Percentiles rank a stretch among this genome's conserved stretches.
Conservation (phyloP, 306 rosid genomes). For the Gastrolobium bilobum region DNA sequence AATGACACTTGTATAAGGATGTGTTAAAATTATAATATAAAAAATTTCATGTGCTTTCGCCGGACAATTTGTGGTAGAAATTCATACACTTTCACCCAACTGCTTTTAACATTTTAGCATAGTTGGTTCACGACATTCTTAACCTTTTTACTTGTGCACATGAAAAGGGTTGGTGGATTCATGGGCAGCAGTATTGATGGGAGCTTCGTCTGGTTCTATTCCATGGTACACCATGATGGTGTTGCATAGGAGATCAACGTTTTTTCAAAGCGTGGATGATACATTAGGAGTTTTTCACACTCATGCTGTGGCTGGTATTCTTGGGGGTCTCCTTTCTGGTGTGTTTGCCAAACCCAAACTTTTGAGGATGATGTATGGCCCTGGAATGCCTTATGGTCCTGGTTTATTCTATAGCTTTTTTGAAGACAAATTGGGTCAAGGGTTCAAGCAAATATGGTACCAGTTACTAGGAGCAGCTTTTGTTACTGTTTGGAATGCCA, state of each 20-base stretch:
- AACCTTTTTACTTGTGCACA: not conserved
- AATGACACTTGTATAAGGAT: too few relatives aligned
- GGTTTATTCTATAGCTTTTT: constrained; percentile 52
- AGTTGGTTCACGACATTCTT: too few relatives aligned
- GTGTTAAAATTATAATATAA: too few relatives aligned
- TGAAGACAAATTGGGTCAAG: not conserved
- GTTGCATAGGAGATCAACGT: constrained; percentile 55
- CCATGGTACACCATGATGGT: constrained; percentile 81
- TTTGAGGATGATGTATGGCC: constrained; percentile 57
- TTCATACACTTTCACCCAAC: too few relatives aligned
- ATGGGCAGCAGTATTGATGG: constrained; percentile 53
- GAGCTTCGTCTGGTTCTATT: constrained; percentile 46
- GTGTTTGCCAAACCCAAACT: constrained; percentile 65
- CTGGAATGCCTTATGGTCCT: constrained; percentile 20
- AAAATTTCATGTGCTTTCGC: too few relatives aligned
- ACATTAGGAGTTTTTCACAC: constrained; percentile 83
- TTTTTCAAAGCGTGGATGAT: constrained; percentile 69
- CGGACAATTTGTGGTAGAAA: too few relatives aligned
- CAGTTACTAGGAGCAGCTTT: constrained; percentile 70
- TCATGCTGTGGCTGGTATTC: constrained; percentile 74
- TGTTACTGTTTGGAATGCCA: constrained; percentile 65
- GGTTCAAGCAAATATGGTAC: constrained; percentile 59
- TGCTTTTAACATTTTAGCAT: too few relatives aligned
- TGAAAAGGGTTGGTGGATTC: constrained; percentile 50
- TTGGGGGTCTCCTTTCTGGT: constrained; percentile 77